Percentiles rank a stretch among this genome's conserved stretches.
Conservation (phyloP, 352 stramenopile species). For the Globisporangium nodosum region DNA sequence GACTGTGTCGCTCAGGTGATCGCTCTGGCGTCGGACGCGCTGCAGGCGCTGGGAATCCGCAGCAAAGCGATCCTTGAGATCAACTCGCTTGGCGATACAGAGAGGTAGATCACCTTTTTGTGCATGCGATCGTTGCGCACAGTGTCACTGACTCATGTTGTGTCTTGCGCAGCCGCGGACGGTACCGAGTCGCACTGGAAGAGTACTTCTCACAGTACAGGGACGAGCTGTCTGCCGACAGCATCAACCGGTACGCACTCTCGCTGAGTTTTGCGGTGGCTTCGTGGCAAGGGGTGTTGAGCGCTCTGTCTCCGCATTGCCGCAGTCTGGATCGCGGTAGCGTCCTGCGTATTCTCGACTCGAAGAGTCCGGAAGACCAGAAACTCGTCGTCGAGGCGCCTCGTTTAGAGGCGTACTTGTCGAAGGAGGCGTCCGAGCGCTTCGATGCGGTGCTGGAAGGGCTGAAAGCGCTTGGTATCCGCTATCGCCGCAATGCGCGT, state of each 20-base stretch:
- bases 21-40: constrained; percentile 59
- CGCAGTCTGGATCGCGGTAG: constrained; percentile 71
- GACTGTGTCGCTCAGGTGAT: constrained; percentile 43
- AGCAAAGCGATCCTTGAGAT: constrained; percentile 65
- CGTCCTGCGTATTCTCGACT: constrained; percentile 84
- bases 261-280: not conserved
- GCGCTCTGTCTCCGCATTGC: not conserved
- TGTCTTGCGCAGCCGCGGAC: constrained; percentile 34
- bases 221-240: constrained; percentile 65
- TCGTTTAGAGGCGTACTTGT: constrained; percentile 57
- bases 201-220: constrained; percentile 59
- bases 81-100: constrained; percentile 74
- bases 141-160: not conserved
- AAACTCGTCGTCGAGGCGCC: constrained; percentile 63
- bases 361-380: constrained; percentile 70
- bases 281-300: not conserved
- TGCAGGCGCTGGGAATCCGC: constrained; percentile 49
- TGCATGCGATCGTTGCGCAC: too few species aligned
- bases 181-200: constrained; percentile 64
- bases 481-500: constrained; percentile 50
- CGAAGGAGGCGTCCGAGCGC: constrained; percentile 55
- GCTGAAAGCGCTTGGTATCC: constrained; percentile 56
- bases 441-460: constrained; percentile 59
- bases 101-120: constrained; percentile 38
- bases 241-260: constrained; percentile 45